Percentiles rank a stretch among this genome's conserved stretches.
Conservation (phyloP, 345 rosid species). For the Turritis glabra region DNA sequence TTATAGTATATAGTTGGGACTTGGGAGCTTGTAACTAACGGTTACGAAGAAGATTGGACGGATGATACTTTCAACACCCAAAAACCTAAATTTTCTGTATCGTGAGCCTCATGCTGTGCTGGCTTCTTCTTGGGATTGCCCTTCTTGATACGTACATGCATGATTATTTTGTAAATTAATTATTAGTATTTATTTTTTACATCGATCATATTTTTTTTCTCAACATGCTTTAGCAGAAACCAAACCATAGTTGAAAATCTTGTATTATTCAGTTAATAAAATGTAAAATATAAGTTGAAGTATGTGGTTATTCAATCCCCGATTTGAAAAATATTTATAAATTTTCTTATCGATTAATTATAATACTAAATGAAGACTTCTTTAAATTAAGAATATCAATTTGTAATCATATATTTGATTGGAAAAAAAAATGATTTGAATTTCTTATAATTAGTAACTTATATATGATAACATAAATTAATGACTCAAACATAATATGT, state of each 20-base stretch:
- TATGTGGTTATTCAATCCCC: neutral
- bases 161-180: neutral
- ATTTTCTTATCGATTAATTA: neutral
- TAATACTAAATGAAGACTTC: too few relatives aligned
- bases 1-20: slow-evolving; percentile 17
- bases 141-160: neutral
- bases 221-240: too few relatives aligned
- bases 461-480: too few relatives aligned
- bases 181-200: neutral
- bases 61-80: neutral
- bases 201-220: too few relatives aligned
- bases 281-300: too few relatives aligned
- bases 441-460: too few relatives aligned
- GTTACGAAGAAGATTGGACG: slow-evolving; percentile 5
- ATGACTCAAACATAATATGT: too few relatives aligned
- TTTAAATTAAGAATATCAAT: too few relatives aligned
- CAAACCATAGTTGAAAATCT: too few relatives aligned
- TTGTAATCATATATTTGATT: too few relatives aligned
- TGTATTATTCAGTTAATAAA: too few relatives aligned
- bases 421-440: too few relatives aligned
- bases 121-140: neutral
- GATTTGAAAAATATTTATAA: neutral
- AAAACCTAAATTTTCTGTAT: neutral
- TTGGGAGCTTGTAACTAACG: neutral
- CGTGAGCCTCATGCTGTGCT: neutral